Evolutionary conservation across 148 eudicot genomes (phyloP).

Genomic region (Suaeda aralocaspica): DNA sequence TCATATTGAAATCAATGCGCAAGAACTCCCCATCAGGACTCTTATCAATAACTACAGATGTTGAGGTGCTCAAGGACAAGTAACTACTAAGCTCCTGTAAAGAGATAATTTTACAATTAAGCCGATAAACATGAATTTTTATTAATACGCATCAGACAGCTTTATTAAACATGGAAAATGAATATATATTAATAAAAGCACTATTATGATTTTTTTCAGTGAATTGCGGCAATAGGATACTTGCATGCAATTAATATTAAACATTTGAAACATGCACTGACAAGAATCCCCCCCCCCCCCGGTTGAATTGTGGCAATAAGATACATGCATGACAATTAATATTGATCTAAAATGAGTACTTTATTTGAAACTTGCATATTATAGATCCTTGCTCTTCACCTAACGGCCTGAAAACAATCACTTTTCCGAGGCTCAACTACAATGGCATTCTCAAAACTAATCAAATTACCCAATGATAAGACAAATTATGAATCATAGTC

Average conservation of each 20-base stretch:
- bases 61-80: conserved; percentile 65
- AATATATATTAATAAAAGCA: no score
- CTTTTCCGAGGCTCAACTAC: background rate
- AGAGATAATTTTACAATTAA: conserved; percentile 4
- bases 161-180: background rate
- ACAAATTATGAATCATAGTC: background rate
- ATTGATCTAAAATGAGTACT: background rate
- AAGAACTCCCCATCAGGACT: conserved; percentile 83
- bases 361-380: background rate
- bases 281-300: no score
- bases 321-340: background rate
- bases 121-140: background rate
- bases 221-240: no score
- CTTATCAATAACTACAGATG: conserved; percentile 77
- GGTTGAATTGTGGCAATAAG: no score
- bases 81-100: conserved; percentile 80
- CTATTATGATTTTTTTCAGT: background rate
- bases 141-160: conserved; percentile 6
- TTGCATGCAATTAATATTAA: background rate
- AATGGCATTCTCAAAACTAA: background rate
- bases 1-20: conserved; percentile 80
- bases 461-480: background rate
- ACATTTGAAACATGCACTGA: background rate
- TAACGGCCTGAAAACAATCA: background rate
- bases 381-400: background rate